Evolutionary conservation across 805 yeast genomes (phyloP).

Genomic region (Dipodascopsis uninucleata): DNA sequence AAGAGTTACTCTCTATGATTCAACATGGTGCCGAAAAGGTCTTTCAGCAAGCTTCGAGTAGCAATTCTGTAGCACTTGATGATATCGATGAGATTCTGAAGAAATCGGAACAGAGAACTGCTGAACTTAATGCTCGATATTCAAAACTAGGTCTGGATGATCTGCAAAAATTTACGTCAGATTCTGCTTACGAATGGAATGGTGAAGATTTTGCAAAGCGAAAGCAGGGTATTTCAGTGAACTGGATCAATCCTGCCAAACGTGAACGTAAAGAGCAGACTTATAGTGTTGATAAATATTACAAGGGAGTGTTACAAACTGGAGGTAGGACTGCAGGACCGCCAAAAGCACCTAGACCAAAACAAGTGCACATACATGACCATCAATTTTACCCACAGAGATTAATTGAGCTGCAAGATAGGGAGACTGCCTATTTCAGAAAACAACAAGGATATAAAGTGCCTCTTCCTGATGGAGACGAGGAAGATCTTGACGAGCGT

Average conservation of each 20-base stretch:
- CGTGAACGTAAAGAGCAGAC: slow-evolving; percentile 53
- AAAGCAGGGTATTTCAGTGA: slow-evolving; percentile 38
- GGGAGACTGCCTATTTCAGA: slow-evolving; percentile 73
- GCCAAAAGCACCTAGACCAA: slow-evolving; percentile 71
- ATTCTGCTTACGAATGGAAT: slow-evolving; percentile 94
- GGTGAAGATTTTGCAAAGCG: slow-evolving; percentile 72
- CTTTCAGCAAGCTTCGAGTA: slow-evolving; percentile 49
- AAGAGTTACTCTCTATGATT: slow-evolving; percentile 89
- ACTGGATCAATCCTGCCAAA: slow-evolving; percentile 83
- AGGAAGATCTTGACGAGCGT: slow-evolving; percentile 45
- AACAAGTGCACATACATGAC: slow-evolving; percentile 74
- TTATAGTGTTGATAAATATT: slow-evolving; percentile 82
- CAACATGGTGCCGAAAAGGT: slow-evolving; percentile 94
- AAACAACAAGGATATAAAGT: slow-evolving; percentile 63
- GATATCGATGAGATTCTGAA: slow-evolving; percentile 82
- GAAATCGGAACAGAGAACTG: slow-evolving; percentile 79
- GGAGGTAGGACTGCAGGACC: slow-evolving; percentile 53
- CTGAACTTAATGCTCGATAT: slow-evolving; percentile 72
- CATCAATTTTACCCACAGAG: slow-evolving; percentile 88
- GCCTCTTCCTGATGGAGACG: slow-evolving; percentile 48
- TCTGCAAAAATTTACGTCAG: slow-evolving; percentile 83
- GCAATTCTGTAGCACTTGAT: slow-evolving; percentile 32
- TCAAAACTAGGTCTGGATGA: slow-evolving; percentile 88
- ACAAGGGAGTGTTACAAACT: slow-evolving; percentile 71
- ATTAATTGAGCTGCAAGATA: slow-evolving; percentile 68